These are phyloP conservation scores for Dendrocalamus sinicus DNA, from an alignment of 176 grass and related monocot genomes.

Conservation along the genomic window DNA sequence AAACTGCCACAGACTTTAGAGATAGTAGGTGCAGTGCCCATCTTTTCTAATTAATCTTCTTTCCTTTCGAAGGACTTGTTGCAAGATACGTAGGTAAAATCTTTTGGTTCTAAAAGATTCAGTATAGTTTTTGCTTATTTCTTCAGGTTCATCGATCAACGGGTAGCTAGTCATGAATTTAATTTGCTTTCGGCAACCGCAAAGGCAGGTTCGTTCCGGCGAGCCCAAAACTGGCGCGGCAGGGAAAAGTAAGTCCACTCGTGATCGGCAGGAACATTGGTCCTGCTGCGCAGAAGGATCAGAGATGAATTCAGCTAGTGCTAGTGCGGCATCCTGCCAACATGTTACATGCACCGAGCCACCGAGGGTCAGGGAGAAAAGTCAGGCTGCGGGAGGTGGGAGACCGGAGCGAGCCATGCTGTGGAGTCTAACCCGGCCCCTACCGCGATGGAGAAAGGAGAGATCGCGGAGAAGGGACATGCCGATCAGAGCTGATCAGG, in stretches of 20 bases:
- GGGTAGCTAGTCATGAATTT: not conserved
- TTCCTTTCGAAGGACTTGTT: no score
- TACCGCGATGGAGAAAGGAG: constrained; percentile 13
- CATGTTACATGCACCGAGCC: not conserved
- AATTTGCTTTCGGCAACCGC: not conserved
- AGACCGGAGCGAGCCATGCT: not conserved
- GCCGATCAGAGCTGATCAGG: not conserved
- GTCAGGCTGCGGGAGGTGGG: not conserved
- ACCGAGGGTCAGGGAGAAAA: not conserved
- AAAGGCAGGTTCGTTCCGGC: not conserved
- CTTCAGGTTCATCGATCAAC: not conserved
- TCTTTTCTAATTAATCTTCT: no score
- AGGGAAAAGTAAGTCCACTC: constrained; percentile 38
- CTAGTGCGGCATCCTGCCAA: not conserved
- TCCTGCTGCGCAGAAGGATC: not conserved
- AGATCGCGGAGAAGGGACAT: not conserved
- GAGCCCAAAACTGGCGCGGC: not conserved
- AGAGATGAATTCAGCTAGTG: not conserved
- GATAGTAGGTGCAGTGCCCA: no score
- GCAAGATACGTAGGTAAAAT: no score
- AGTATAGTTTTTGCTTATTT: not conserved
- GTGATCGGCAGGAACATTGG: not conserved
- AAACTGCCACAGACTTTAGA: no score
- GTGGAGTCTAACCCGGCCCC: constrained; percentile 34
- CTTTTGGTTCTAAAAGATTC: no score